Base-by-base conservation (phyloP, 495 filamentous ascomycete genomes). In the Sphaerosporella brunnea region DNA sequence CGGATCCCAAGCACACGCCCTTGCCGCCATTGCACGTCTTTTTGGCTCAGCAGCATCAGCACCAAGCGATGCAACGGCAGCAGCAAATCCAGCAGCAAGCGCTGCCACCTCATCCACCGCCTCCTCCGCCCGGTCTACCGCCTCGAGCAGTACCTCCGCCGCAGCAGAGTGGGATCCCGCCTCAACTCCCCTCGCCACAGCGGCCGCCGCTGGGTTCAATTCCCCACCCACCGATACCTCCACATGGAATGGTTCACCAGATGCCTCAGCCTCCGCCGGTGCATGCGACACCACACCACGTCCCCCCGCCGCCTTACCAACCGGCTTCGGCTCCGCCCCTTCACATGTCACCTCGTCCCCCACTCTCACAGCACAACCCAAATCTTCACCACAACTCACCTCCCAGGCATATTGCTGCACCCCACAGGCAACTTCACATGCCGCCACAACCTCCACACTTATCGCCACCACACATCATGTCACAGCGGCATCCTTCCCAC, bases 1-100 rank as follows among this genome's bases (percentile, higher is more conserved):
- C 44, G 23, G 36, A 36, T 7, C 45, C 38, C 32, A 59, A 43
- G 38, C 59, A 56, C 43, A 51, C 51, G 13, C 56, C 56, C 26
- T 45, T 59, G 16, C 56, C 56, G 15, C 56, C 56, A 13, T 36
- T 59, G 21, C 52, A 58, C 20, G 43, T 54, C 3, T 59, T 59
- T 48, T 45, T 59, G 23, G 55, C 55, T 2, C 53, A 52, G 15
- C 53, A 60, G 10, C 53, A 60, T 30, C 48, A 55, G 11, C 37
- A 25, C 10, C 42, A 49, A 3, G 44, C 51, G n/a, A 26, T 42
- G 1, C 55, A 50, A 10, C 50, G 50, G 21, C 57, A 55, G 20
- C 51, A 58, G 9, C 45, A 28, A 19, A 45, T 44, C 4, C 56
- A 54, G 16, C 56, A 59, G n/a, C 49, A 53, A n/a, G 51, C 51